These are phyloP conservation scores for Arxiozyma telluris DNA, from an alignment of 1,139 yeast genomes.

Conservation along the genomic window DNA sequence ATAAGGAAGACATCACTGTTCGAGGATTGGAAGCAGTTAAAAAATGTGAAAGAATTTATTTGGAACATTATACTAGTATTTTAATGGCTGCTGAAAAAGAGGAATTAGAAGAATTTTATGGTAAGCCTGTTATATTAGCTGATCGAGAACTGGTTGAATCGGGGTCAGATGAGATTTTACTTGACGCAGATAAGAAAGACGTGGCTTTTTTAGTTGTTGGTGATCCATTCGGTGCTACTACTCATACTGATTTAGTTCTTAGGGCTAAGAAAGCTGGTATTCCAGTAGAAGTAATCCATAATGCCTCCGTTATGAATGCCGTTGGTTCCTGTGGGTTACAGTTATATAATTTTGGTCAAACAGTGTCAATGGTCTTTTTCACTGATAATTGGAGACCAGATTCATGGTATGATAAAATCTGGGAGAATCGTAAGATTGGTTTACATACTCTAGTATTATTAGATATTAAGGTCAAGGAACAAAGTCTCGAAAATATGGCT, in stretches of 20 bases:
- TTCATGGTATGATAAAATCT: constrained; percentile 78
- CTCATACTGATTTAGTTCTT: constrained; percentile 87
- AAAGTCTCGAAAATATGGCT: constrained; percentile 88
- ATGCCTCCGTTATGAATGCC: constrained; percentile 97
- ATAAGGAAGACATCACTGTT: constrained; percentile 84
- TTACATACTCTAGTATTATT: constrained; percentile 79
- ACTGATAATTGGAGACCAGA: constrained; percentile 96
- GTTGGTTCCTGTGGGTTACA: constrained; percentile 97
- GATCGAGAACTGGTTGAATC: constrained; percentile 91
- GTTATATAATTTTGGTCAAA: constrained; percentile 90
- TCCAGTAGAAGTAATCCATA: constrained; percentile 75
- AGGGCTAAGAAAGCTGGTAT: constrained; percentile 82
- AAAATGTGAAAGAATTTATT: constrained; percentile 76
- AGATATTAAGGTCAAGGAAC: constrained; percentile 95
- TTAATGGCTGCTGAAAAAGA: constrained; percentile 82
- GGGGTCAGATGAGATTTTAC: constrained; percentile 75
- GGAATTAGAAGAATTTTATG: constrained; percentile 68
- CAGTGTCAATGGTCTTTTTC: constrained; percentile 90
- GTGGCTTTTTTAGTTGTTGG: constrained; percentile 94
- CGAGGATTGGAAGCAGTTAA: constrained; percentile 82
- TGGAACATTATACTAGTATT: constrained; percentile 93
- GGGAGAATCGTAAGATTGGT: constrained; percentile 85
- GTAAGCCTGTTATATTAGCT: constrained; percentile 75
- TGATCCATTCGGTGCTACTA: constrained; percentile 96
- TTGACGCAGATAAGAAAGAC: constrained; percentile 68